Base-by-base conservation (phyloP, 2,329 filamentous ascomycete species). In the Penicillium occitanis region DNA sequence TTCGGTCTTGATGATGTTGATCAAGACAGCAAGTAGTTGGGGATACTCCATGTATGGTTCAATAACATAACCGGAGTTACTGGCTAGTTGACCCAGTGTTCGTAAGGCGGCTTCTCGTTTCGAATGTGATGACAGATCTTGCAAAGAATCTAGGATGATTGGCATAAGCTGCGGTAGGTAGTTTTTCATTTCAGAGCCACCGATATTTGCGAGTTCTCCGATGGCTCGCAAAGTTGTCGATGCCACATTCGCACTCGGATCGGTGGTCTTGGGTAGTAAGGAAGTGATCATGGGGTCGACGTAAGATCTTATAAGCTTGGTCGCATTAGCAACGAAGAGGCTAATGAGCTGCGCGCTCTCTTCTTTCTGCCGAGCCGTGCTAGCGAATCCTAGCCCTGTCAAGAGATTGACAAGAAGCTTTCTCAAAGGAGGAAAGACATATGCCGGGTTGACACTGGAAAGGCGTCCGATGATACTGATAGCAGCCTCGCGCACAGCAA, bases 11-110 rank as follows among this genome's bases (percentile, higher is more conserved):
- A 98, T 95, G 71, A 99, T 97, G 70, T 91, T 92, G 75, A 97
- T 94, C 11, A 99, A 82, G 33, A 98, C 91, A 68, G 95, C 93
- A 59, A 99, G 88, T 8, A 99, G 86, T 74, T 97, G 90, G 0
- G 96, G 95, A 72, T 98, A 97, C 68, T 99, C 93, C 58, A 94
- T 85, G 73, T 99, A 99, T 0, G 96, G 96, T 65, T 93, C 89
- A 67, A 99, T 98, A 62, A 99, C 96, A 79, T 99, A 99, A 71
- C 96, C 95, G 13, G 93, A 95, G 78, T 97, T 98, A 74, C 93
- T 96, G 5, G 95, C 93, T 64, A 99, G 82, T 75, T 98, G 93
- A 22, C 94, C 94, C 0, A 99, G 84, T 0, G 95, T 95, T 70
- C 91, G 91, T 37, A 99, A 83, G 2, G 95, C 94, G 5, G 96